Conservation (phyloP, 2,329 filamentous ascomycete species). For the Fusarium agapanthi region DNA sequence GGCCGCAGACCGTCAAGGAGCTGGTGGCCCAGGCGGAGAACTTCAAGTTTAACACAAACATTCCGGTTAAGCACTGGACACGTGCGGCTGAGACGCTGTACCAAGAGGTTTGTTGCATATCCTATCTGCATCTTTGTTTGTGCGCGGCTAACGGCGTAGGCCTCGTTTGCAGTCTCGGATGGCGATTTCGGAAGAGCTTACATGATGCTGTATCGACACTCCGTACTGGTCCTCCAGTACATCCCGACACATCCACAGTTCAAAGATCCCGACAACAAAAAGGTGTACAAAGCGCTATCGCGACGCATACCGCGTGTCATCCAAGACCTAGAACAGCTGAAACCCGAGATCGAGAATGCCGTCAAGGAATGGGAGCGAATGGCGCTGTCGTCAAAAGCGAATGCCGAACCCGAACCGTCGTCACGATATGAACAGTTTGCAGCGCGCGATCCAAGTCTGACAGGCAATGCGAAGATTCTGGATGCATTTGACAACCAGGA, state of each 20-base stretch:
- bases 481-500: constrained; percentile 77
- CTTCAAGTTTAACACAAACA: constrained; percentile 81
- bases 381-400: constrained; percentile 51
- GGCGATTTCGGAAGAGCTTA: constrained; percentile 90
- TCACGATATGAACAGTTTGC: constrained; percentile 58
- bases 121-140: not conserved
- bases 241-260: constrained; percentile 80
- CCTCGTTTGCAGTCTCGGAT: constrained; percentile 84
- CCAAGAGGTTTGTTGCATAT: constrained; percentile 71
- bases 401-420: constrained; percentile 28
- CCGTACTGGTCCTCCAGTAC: constrained; percentile 80
- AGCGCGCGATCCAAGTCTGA: constrained; percentile 68
- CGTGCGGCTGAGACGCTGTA: constrained; percentile 81
- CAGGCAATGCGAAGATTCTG: constrained; percentile 66
- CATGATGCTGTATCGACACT: constrained; percentile 89
- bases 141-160: constrained; percentile 60
- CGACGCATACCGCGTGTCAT: constrained; percentile 67
- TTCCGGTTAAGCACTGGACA: constrained; percentile 83
- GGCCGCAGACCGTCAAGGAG: constrained; percentile 76
- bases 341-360: constrained; percentile 77
- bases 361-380: constrained; percentile 73
- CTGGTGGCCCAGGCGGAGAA: constrained; percentile 78
- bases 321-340: constrained; percentile 77
- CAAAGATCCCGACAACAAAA: constrained; percentile 70
- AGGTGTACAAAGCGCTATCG: constrained; percentile 64